Evolutionary conservation across 345 rosid genomes (phyloP), one percentile per base, ranked within the genome.

Genomic region (Lagerstroemia speciosa): DNA sequence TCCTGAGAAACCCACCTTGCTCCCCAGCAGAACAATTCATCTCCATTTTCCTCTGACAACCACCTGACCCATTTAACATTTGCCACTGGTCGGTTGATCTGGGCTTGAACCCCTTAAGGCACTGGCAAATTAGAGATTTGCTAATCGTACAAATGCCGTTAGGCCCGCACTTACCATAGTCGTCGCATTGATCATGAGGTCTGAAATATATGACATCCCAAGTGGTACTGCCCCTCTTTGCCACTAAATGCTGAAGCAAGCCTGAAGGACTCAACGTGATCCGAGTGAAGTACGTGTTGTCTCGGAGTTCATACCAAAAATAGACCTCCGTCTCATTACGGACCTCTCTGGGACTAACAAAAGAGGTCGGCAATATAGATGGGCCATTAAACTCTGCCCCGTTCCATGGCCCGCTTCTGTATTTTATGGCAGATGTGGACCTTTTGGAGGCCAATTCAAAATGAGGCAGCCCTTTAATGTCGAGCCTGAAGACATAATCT

Each of bases 61-160:
- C 90, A 37, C 65, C 31, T 3, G 84, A 71, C 74, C 83, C 77
- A 65, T 78, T 78, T 45, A 65, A 30, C 5, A 66, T 19, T 16
- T 37, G 67, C 87, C 85, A 79, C 16, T 73, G 70, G 0, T 74
- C 69, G 3, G 37, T 72, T 14, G 73, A 75, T 34, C 20, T 70
- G 12, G 87, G 78, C 46, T 63, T 19, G 41, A 81, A 83, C 8
- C 90, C 84, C 22, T 69, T 40, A 48, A 76, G 53, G 66, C 90
- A 85, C 24, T 79, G 57, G 58, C 79, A 62, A 24, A 43, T 62
- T 3, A n/a, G n/a, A 30, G 43, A 43, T 1, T 0, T 20, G 12
- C 27, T 45, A 37, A 30, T 10, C 46, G 38, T 43, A 37, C 67
- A 70, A 30, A 70, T 61, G 19, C 60, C 65, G 46, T 70, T 70